These are phyloP conservation scores for Castanea crenata DNA, from an alignment of 306 rosid genomes.

Conservation along the genomic window DNA sequence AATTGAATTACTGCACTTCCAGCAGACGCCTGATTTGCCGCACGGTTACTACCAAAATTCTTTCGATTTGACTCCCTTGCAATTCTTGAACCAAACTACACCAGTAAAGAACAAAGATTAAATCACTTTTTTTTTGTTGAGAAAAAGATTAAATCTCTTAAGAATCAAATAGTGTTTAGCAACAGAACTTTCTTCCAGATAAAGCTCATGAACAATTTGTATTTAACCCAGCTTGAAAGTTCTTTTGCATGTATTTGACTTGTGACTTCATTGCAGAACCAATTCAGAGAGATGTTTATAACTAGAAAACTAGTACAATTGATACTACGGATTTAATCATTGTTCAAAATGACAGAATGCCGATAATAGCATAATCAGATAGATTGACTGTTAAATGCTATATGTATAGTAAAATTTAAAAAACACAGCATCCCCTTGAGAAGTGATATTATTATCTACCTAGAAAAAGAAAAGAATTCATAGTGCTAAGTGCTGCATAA, in stretches of 20 bases:
- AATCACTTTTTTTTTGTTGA: neutral
- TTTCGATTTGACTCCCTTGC: slow-evolving; percentile 89
- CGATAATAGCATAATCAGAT: neutral
- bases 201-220: neutral
- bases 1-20: slow-evolving; percentile 73
- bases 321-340: neutral
- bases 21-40: slow-evolving; percentile 93
- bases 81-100: slow-evolving; percentile 95
- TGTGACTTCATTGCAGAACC: neutral
- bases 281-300: neutral
- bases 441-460: neutral
- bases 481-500: neutral
- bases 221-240: neutral
- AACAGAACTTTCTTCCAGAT: neutral
- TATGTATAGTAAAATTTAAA: neutral
- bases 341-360: too few relatives aligned
- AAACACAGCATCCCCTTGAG: neutral
- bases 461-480: neutral
- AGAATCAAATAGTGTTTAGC: neutral
- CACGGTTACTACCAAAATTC: slow-evolving; percentile 91
- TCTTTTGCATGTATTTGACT: neutral
- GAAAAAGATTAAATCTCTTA: slow-evolving; percentile 16
- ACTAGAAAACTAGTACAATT: neutral
- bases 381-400: neutral
- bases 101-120: slow-evolving; percentile 20